phyloP scores from a whole-genome alignment of 208 protist genomes.

The Lotmaria passim region DNA sequence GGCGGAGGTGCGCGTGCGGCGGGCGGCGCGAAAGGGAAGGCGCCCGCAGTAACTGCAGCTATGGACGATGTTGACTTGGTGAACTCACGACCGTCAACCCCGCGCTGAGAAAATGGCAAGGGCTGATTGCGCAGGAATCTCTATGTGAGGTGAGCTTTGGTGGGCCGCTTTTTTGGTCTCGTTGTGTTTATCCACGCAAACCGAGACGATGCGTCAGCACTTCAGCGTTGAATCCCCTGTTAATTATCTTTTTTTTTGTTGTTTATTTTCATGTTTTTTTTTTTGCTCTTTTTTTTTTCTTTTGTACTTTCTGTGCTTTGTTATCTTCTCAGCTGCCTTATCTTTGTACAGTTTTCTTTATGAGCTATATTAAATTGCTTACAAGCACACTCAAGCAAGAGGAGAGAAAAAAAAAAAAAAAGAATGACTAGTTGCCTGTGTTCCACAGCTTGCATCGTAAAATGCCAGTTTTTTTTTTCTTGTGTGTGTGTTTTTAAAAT shows the following conservation, averaged over 20 bases:
- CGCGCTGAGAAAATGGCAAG: not conserved
- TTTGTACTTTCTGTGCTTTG: too few species aligned
- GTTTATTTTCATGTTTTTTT: too few species aligned
- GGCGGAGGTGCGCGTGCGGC: not conserved
- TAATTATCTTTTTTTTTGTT: too few species aligned
- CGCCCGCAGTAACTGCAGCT: not conserved
- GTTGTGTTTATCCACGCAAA: too few species aligned
- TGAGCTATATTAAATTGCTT: too few species aligned
- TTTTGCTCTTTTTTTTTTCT: too few species aligned
- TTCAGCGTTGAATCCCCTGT: too few species aligned
- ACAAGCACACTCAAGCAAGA: too few species aligned
- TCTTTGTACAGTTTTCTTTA: slow-evolving; percentile 3
- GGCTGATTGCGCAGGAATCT: slow-evolving; percentile 33
- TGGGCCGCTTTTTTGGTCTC: slow-evolving; percentile 6
- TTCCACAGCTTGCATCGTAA: not conserved
- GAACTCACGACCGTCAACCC: slow-evolving; percentile 9
- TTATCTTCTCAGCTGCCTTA: too few species aligned
- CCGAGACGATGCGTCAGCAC: too few species aligned
- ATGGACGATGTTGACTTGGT: not conserved
- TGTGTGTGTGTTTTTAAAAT: slow-evolving; percentile 3
- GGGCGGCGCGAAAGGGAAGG: not conserved
- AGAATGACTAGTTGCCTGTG: not conserved
- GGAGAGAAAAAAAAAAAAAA: not conserved
- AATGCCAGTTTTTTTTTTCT: not conserved
- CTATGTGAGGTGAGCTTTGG: slow-evolving; percentile 6